Evolutionary conservation across 208 protist genomes (phyloP), one percentile per base, ranked within the genome.

Genomic region (Sergeia podlipaevii): DNA sequence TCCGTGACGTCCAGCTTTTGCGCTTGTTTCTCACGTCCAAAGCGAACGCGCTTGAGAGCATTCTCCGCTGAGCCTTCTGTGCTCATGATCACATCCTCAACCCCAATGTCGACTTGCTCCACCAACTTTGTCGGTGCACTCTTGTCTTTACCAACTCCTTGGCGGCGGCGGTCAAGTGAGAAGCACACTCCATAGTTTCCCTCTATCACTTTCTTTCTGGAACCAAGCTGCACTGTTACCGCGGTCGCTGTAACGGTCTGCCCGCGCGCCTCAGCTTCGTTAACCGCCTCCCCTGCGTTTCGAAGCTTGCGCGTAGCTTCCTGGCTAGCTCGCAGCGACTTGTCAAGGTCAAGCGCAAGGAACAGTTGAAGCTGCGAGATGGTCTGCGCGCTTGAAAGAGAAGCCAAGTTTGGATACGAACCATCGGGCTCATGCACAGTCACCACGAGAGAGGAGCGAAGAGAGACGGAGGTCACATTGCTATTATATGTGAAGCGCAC

Each of bases 151-250:
- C 18, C 39, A 41, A 1, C 11, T 18, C 18, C 15, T 15, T 10
- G 42, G n/a, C 18, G 47, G 21, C 24, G 8, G 29, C 37, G 51
- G 24, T 71, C 27, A 11, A 82, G 62, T 13, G 42, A 53, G 52
- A 84, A 84, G 58, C 77, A 84, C 10, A 73, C 50, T 2, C 62
- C 68, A 55, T 80, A 77, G 54, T 42, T 67, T 6, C 75, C 75
- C 15, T 57, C 49, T n/a, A 56, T 28, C 4, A 51, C 27, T n/a
- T 32, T 44, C 13, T 7, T n/a, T n/a, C 11, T 17, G 37, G n/a
- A n/a, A n/a, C n/a, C n/a, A n/a, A n/a, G n/a, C n/a, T n/a, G n/a
- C n/a, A n/a, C n/a, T n/a, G n/a, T n/a, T n/a, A n/a, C n/a, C n/a
- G n/a, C n/a, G n/a, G n/a, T n/a, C n/a, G n/a, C n/a, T n/a, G n/a